Evolutionary conservation across 441 rosid genomes (phyloP).

Genomic region (Theobroma grandiflorum): DNA sequence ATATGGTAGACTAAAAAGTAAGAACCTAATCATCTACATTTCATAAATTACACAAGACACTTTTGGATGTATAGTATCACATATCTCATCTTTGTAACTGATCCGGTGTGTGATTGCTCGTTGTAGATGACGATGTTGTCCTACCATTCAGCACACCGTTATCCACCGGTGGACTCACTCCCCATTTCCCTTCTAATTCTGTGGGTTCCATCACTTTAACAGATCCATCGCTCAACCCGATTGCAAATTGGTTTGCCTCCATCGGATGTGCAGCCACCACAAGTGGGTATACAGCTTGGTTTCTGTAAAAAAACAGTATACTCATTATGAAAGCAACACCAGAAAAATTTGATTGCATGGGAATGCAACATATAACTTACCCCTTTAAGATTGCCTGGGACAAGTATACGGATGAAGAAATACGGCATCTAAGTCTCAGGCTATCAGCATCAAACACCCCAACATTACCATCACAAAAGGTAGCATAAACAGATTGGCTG

Average conservation of each 20-base stretch:
- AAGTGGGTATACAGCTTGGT: slow-evolving; percentile 68
- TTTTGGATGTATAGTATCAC: no score
- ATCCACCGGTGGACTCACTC: slow-evolving; percentile 61
- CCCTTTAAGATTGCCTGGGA: slow-evolving; percentile 34
- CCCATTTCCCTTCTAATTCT: slow-evolving; percentile 84
- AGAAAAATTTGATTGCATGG: neutral
- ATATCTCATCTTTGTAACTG: slow-evolving; percentile 37
- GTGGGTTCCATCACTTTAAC: slow-evolving; percentile 81
- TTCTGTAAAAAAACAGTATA: slow-evolving; percentile 42
- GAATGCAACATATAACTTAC: slow-evolving; percentile 42
- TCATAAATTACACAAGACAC: no score
- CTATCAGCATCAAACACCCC: slow-evolving; percentile 82
- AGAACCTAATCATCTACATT: no score
- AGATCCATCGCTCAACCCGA: slow-evolving; percentile 78
- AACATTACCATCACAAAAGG: slow-evolving; percentile 76
- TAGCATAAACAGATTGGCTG: slow-evolving; percentile 75
- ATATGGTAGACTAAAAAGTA: no score
- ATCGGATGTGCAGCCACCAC: slow-evolving; percentile 85
- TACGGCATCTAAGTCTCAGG: slow-evolving; percentile 73
- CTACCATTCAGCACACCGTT: slow-evolving; percentile 59
- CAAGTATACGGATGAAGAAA: slow-evolving; percentile 71
- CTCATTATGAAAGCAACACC: slow-evolving; percentile 7
- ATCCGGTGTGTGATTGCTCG: slow-evolving; percentile 81
- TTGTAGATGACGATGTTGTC: slow-evolving; percentile 72
- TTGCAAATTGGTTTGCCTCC: slow-evolving; percentile 76